Evolutionary conservation across 2,329 filamentous ascomycete genomes (phyloP).

Genomic region (Arachnomyces sp.): DNA sequence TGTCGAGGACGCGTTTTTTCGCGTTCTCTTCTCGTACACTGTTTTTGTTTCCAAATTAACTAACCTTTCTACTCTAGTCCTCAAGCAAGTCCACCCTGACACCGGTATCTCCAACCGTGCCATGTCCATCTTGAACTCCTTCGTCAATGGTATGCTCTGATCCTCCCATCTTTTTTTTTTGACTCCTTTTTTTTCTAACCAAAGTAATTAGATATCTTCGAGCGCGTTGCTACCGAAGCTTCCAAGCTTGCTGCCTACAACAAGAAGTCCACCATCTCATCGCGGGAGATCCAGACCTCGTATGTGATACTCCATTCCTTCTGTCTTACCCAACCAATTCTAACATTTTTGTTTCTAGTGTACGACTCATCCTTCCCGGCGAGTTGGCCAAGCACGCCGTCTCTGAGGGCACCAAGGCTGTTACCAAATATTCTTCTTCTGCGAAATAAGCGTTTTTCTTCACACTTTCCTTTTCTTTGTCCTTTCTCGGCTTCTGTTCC

Average conservation of each 20-base stretch:
- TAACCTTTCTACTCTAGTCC: conserved; percentile 53
- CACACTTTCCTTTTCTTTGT: conserved; percentile 34
- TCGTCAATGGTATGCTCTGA: conserved; percentile 76
- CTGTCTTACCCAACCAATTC: neutral
- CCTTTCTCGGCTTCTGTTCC: conserved; percentile 50
- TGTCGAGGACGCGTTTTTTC: conserved; percentile 27
- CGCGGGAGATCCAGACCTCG: conserved; percentile 98
- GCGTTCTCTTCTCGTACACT: conserved; percentile 2
- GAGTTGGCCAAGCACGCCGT: conserved; percentile 99
- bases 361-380: conserved; percentile 93
- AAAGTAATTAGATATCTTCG: conserved; percentile 72
- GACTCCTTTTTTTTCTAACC: conserved; percentile 4
- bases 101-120: conserved; percentile 99
- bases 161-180: conserved; percentile 13
- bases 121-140: conserved; percentile 99
- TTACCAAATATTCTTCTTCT: conserved; percentile 99
- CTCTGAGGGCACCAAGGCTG: conserved; percentile 98
- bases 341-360: conserved; percentile 49
- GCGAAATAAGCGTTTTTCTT: conserved; percentile 69
- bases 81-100: conserved; percentile 99
- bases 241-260: conserved; percentile 99
- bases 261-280: conserved; percentile 99
- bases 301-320: conserved; percentile 31
- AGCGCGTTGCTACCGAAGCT: conserved; percentile 96
- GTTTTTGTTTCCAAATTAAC: conserved; percentile 19